These are phyloP conservation scores for Colletotrichum zoysiae DNA, from an alignment of 2,329 filamentous ascomycete species.

Conservation along the genomic window DNA sequence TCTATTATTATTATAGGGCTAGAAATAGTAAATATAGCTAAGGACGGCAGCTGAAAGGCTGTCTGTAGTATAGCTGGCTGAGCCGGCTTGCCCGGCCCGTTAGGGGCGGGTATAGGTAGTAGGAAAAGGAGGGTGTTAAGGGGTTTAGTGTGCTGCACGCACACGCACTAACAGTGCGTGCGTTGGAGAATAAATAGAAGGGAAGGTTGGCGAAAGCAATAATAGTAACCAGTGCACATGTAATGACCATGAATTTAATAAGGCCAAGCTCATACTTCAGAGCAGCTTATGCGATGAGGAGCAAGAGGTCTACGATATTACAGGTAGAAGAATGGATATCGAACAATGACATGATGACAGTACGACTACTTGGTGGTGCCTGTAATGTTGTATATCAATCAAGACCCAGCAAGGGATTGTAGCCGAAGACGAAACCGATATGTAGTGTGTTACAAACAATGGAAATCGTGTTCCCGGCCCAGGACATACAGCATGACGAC, in stretches of 20 bases:
- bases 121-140: no score
- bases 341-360: slow-evolving; percentile 72
- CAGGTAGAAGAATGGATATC: slow-evolving; percentile 72
- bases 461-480: slow-evolving; percentile 55
- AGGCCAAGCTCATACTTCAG: slow-evolving; percentile 71
- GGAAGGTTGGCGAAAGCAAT: no score
- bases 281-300: slow-evolving; percentile 70
- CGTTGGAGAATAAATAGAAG: no score
- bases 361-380: slow-evolving; percentile 74
- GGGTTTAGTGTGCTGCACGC: no score
- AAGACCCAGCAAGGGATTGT: slow-evolving; percentile 74
- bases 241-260: slow-evolving; percentile 66
- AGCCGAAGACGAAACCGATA: slow-evolving; percentile 75
- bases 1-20: no score
- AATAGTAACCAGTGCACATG: slow-evolving; percentile 62
- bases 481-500: slow-evolving; percentile 69
- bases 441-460: slow-evolving; percentile 72
- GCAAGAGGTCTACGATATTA: slow-evolving; percentile 75
- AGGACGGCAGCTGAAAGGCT: no score
- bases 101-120: no score
- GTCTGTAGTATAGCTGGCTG: no score
- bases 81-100: no score
- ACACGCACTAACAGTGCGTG: no score
- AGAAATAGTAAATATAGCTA: no score
- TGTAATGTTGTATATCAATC: slow-evolving; percentile 77